Conservation (phyloP, 805 yeast genomes). For the Candida tammaniensis region DNA sequence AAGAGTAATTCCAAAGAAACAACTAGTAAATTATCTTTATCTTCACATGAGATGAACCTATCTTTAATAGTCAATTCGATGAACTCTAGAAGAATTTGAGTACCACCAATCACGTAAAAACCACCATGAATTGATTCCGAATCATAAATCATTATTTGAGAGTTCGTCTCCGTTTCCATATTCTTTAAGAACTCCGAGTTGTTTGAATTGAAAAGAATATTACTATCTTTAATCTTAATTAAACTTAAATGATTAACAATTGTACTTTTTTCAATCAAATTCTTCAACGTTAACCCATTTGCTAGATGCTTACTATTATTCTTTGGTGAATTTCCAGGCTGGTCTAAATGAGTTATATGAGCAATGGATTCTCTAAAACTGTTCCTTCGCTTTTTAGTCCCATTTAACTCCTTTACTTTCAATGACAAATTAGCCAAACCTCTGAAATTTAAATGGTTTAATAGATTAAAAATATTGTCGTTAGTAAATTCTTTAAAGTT, state of each 20-base stretch:
- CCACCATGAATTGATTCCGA: slow-evolving; percentile 27
- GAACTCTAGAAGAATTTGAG: slow-evolving; percentile 42
- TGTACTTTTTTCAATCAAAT: slow-evolving; percentile 13
- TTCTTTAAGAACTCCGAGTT: slow-evolving; percentile 11
- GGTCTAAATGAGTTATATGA: slow-evolving; percentile 1
- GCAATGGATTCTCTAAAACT: slow-evolving; percentile 8
- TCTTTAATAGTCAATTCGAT: slow-evolving; percentile 40
- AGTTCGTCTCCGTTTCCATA: slow-evolving; percentile 8
- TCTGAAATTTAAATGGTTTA: slow-evolving; percentile 38
- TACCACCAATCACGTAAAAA: slow-evolving; percentile 51
- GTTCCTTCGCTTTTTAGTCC: slow-evolving; percentile 8
- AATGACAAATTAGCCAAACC: slow-evolving; percentile 35
- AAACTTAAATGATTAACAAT: slow-evolving; percentile 13
- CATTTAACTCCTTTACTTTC: slow-evolving; percentile 27
- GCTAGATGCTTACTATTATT: slow-evolving; percentile 5
- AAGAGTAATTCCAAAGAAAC: slow-evolving; percentile 41
- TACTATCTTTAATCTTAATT: slow-evolving; percentile 15
- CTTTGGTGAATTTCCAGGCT: not conserved
- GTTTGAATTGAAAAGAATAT: slow-evolving; percentile 20
- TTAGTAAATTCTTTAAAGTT: slow-evolving; percentile 35
- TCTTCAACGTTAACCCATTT: slow-evolving; percentile 8
- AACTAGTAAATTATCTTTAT: slow-evolving; percentile 20
- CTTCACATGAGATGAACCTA: not conserved
- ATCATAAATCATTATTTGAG: slow-evolving; percentile 19
- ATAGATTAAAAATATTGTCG: slow-evolving; percentile 36